These are phyloP conservation scores for Nicotiana sylvestris DNA, from an alignment of 257 asterid species.

Conservation along the genomic window DNA sequence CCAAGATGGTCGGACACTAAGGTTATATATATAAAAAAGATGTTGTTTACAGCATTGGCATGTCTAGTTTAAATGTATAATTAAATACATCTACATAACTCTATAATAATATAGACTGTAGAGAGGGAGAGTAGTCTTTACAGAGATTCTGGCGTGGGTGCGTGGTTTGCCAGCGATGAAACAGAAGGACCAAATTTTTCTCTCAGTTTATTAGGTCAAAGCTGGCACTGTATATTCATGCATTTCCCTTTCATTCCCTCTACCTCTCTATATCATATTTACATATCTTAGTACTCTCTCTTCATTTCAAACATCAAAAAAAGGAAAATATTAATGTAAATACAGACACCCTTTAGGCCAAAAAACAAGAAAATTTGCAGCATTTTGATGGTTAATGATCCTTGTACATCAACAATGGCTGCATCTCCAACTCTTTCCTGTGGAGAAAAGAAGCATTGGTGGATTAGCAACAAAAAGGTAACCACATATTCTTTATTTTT, in stretches of 20 bases:
- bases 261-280: background rate
- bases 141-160: conserved; percentile 17
- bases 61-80: background rate
- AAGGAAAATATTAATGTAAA: conserved; percentile 18
- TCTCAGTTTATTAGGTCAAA: conserved; percentile 13
- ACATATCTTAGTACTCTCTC: conserved; percentile 15
- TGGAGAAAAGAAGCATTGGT: conserved; percentile 68
- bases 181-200: conserved; percentile 9
- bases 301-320: conserved; percentile 19
- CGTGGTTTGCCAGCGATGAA: conserved; percentile 29
- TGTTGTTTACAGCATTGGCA: no score
- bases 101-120: background rate
- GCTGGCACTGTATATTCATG: conserved; percentile 29
- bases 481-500: background rate
- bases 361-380: background rate
- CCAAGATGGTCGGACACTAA: no score
- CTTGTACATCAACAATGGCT: conserved; percentile 43
- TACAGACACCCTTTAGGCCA: conserved; percentile 6
- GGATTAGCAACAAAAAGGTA: conserved; percentile 69
- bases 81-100: background rate
- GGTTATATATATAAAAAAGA: no score
- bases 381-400: conserved; percentile 30
- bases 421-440: conserved; percentile 39
- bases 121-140: background rate
- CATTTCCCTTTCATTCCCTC: background rate